Base-by-base conservation (phyloP, 208 protist species). In the Crithidia mellificae region DNA sequence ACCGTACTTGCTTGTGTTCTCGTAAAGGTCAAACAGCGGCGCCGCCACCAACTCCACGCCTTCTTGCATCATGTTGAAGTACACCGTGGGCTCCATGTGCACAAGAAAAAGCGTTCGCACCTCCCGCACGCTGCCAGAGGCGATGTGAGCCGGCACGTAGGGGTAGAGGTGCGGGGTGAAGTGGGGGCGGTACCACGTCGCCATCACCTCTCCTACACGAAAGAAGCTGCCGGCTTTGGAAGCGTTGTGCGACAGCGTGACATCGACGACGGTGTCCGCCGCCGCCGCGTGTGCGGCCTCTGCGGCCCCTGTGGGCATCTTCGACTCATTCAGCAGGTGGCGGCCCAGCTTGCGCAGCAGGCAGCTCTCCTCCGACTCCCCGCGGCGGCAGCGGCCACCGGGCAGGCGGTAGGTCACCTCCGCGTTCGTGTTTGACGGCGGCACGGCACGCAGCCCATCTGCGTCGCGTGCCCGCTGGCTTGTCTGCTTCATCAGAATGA, bases 111-210 rank as follows among this genome's bases (percentile, higher is more conserved):
- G 47, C 22, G 80, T 90, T 12, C 86, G 87, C 25, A 90, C 64
- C 68, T 97, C 92, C 72, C 90, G 95, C 51, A 95, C 83, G 47
- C 77, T 80, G 32, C 62, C 74, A 27, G 84, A 68, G 5, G 92
- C 75, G 19, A 97, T 80, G 72, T 98, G 95, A 1, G 90, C 74
- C 2, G 95, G 95, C 2, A 94, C 68, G 82, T 98, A 98, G 15
- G 95, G 95, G 68, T 98, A 98, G 88, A 96, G 92, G 44, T 92
- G 79, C 1, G 84, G 85, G 2, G 82, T 90, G 55, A 95, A 94
- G 63, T 94, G 83, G 17, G 92, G 90, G 3, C 92, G 78, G 39
- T 90, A 93, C 90, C 90, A 97, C 50, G 78, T 77, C 11, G 72
- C 73, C 29, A 96, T 59, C 19, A 84, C 74, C 68, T 97, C 92